Percentiles rank a stretch among this genome's conserved stretches.
phyloP scores from a whole-genome alignment of 768 basidiomycete species.

The Psilocybe subaeruginosa region DNA sequence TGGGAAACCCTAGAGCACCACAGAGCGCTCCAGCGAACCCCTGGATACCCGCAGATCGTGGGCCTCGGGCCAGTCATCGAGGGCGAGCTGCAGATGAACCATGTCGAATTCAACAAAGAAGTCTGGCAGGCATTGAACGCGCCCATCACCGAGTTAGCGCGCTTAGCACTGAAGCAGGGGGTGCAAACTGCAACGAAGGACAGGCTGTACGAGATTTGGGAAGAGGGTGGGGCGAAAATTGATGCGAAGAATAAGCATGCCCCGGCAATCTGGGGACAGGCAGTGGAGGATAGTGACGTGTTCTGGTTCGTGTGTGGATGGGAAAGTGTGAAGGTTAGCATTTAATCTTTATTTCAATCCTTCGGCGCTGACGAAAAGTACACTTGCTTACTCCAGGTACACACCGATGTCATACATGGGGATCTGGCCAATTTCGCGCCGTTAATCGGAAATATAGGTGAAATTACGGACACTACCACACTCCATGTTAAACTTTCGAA shows the following conservation, averaged over 20 bases:
- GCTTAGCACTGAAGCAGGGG: background rate
- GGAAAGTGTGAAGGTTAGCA: slow-evolving; percentile 19
- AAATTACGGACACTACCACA: background rate
- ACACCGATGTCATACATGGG: background rate
- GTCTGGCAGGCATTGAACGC: slow-evolving; percentile 2
- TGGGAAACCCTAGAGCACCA: slow-evolving; percentile 21
- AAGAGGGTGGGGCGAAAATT: slow-evolving; percentile 10
- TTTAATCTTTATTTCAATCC: background rate
- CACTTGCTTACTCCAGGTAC: background rate
- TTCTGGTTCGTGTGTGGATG: slow-evolving; percentile 20
- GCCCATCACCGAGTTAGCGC: slow-evolving; percentile 9
- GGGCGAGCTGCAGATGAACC: slow-evolving; percentile 2
- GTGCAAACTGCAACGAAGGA: slow-evolving; percentile 11
- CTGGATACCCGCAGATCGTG: slow-evolving; percentile 14
- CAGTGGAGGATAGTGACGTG: slow-evolving; percentile 15
- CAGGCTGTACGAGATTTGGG: slow-evolving; percentile 8
- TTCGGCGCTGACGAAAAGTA: too few species aligned
- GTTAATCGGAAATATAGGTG: background rate
- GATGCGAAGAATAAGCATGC: slow-evolving; percentile 11
- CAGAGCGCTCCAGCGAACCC: slow-evolving; percentile 11
- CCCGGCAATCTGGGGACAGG: slow-evolving; percentile 18
- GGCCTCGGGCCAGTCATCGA: slow-evolving; percentile 1
- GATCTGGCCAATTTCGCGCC: background rate
- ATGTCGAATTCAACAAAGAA: slow-evolving; percentile 11
- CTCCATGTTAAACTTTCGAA: background rate